Conservation (phyloP, 73 alveolate species). For the Tetrahymena thermophila region DNA sequence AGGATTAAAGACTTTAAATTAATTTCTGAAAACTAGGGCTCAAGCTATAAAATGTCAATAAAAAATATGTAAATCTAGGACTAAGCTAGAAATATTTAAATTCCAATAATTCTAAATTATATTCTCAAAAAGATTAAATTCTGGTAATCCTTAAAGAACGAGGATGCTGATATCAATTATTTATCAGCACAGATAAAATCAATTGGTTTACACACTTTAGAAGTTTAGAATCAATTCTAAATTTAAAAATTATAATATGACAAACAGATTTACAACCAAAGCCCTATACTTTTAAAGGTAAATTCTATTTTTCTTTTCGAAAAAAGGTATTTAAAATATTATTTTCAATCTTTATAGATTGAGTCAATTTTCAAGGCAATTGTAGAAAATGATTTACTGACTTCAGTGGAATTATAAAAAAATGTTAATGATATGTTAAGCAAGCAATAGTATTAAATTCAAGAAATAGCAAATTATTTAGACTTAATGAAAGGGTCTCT, state of each 20-base stretch:
- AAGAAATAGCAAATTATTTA: not conserved
- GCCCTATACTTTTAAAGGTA: not conserved
- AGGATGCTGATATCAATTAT: not conserved
- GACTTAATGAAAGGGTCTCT: not conserved
- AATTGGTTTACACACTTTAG: not conserved
- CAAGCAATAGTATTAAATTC: not conserved
- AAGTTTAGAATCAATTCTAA: not conserved
- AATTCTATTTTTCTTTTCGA: not conserved
- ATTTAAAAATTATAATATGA: not conserved
- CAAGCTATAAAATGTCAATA: not conserved
- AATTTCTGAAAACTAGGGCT: not conserved
- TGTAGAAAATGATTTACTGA: not conserved
- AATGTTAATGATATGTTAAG: not conserved
- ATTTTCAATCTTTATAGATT: not conserved
- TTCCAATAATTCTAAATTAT: not conserved
- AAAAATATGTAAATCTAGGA: not conserved
- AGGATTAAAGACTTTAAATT: not conserved
- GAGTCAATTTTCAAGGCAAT: not conserved
- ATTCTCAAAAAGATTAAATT: not conserved
- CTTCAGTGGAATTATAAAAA: not conserved
- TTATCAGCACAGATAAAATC: not conserved
- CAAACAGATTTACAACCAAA: not conserved
- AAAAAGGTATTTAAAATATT: not conserved
- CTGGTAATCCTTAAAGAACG: not conserved
- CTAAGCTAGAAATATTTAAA: not conserved